Base-by-base conservation (phyloP, 2,329 filamentous ascomycete species). In the Aspergillus sergii region DNA sequence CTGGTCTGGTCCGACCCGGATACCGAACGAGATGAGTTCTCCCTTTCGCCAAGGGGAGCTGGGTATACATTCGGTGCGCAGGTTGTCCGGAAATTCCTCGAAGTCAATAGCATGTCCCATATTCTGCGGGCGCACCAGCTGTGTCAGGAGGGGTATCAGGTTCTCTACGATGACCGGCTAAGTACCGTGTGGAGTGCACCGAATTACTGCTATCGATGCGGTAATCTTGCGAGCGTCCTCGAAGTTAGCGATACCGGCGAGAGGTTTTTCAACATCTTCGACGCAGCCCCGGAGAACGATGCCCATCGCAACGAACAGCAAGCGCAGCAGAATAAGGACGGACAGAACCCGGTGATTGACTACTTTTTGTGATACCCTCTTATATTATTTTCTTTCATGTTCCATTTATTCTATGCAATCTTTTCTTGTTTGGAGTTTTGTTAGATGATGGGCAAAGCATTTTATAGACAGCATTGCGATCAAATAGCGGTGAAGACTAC, bases 151-250 rank as follows among this genome's bases (percentile, higher is more conserved):
- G 95, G 95, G 0, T 99, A 94, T 78, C 95, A 98, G 80, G 91
- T 98, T 54, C 87, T 99, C 19, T 99, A 97, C 78, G 94, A 98
- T 73, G 94, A 98, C 79, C 88, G 91, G 19, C 82, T 99, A 43
- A 97, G 93, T 77, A 99, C 95, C 1, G 95, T 99, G 8, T 99
- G 95, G 95, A 97, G 93, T 76, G 95, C 95, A 5, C 95, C 95
- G 2, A 99, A 96, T 73, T 96, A 96, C 80, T 96, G 92, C 80
- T 97, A 97, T 78, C 86, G 94, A 41, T 99, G 95, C 80, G 95
- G 95, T 54, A 99, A 99, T 77, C 90, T 98, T 87, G 95, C 95
- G 10, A 97, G 93, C 78, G 95, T 99, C 53, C 85, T 99, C 43
- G 95, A 99, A 80, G 95, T 99, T 62, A 94, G 93, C 76, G 93